Conservation (phyloP, 345 rosid genomes). For the Boechera divaricarpa region DNA sequence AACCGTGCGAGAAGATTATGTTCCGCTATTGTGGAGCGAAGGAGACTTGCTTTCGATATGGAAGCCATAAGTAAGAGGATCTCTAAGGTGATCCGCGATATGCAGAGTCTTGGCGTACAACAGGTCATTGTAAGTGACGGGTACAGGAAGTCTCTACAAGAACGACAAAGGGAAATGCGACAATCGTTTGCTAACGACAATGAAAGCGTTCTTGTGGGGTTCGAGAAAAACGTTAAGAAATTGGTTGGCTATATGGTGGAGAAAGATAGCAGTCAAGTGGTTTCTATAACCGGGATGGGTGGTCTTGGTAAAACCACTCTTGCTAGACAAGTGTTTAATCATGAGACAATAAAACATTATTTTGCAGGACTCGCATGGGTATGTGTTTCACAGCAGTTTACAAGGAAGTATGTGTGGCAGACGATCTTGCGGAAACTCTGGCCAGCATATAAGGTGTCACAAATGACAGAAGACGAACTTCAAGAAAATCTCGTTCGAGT, state of each 20-base stretch:
- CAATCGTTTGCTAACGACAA: conserved; percentile 22
- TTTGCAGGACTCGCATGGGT: conserved; percentile 49
- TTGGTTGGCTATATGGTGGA: conserved; percentile 38
- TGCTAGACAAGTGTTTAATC: conserved; percentile 44
- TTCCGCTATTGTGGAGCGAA: background rate
- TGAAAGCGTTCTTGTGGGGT: conserved; percentile 49
- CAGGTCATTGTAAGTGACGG: background rate
- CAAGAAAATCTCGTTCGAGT: too few relatives aligned
- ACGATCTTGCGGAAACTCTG: too few relatives aligned
- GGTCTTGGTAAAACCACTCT: conserved; percentile 63
- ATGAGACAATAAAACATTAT: conserved; percentile 16
- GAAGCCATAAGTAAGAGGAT: conserved; percentile 19
- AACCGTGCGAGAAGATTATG: background rate
- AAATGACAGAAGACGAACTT: too few relatives aligned
- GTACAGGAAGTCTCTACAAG: background rate
- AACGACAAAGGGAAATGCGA: conserved; percentile 1
- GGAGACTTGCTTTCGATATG: background rate
- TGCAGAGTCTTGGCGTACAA: conserved; percentile 24
- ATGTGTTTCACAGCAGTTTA: conserved; percentile 47
- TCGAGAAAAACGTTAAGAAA: conserved; percentile 25
- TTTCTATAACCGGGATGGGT: conserved; percentile 56
- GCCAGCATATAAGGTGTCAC: too few relatives aligned
- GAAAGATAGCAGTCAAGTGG: conserved; percentile 32
- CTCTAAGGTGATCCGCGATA: background rate
- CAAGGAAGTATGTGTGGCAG: too few relatives aligned